Conservation (phyloP, 371 early-diverging fungal genomes). For the Mortierella sp. region DNA sequence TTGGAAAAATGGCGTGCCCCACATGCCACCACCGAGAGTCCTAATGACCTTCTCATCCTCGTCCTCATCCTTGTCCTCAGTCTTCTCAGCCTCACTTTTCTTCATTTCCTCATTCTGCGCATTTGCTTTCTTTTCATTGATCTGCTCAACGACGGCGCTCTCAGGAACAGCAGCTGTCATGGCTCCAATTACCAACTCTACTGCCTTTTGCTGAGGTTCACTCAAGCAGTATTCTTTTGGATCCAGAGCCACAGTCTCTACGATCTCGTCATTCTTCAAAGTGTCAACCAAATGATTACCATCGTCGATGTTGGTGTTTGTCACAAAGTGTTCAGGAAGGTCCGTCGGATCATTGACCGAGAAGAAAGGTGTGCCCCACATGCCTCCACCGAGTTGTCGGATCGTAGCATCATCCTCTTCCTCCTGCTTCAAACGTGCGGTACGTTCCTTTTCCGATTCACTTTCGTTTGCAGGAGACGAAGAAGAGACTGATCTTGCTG, state of each 20-base stretch:
- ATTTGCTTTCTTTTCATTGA: not conserved
- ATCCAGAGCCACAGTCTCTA: not conserved
- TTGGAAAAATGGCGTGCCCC: constrained; percentile 37
- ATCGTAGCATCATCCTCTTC: constrained; percentile 40
- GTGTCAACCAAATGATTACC: not conserved
- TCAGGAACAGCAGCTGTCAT: not conserved
- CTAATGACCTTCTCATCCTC: constrained; percentile 41
- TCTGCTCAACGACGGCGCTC: not conserved
- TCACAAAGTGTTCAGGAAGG: constrained; percentile 18
- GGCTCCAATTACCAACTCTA: too few relatives aligned
- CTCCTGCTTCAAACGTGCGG: constrained; percentile 26
- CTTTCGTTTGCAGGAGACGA: not conserved
- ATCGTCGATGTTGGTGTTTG: not conserved
- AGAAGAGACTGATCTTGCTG: not conserved
- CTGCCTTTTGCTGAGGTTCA: too few relatives aligned
- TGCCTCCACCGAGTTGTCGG: constrained; percentile 25
- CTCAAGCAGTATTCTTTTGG: too few relatives aligned
- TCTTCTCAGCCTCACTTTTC: too few relatives aligned
- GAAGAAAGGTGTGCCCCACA: constrained; percentile 44
- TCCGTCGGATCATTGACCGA: constrained; percentile 29
- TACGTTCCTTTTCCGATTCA: constrained; percentile 20
- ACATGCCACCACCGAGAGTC: constrained; percentile 26
- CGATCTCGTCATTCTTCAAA: not conserved
- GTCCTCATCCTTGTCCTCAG: constrained; percentile 29
- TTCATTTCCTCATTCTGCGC: constrained; percentile 9